Evolutionary conservation across 2,329 filamentous ascomycete genomes (phyloP).

Genomic region (Aurifilum marmelostoma): DNA sequence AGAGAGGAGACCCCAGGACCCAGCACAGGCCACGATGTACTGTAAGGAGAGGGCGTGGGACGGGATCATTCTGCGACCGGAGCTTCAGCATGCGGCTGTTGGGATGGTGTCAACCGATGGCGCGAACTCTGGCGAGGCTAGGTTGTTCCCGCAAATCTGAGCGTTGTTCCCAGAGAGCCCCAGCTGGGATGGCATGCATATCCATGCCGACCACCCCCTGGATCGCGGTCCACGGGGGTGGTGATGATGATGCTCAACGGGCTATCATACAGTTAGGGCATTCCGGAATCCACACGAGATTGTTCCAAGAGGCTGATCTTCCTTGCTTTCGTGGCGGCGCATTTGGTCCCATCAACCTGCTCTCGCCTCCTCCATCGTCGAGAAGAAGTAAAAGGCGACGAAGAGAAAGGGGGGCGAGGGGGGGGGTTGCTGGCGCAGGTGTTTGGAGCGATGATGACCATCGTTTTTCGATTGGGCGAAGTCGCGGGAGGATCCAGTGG

Average conservation of each 20-base stretch:
- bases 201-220: conserved; percentile 16
- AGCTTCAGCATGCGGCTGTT: conserved; percentile 21
- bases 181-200: conserved; percentile 25
- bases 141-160: conserved; percentile 25
- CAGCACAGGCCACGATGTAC: conserved; percentile 7
- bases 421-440: background rate
- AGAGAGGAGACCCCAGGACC: background rate
- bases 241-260: conserved; percentile 3
- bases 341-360: background rate
- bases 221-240: background rate
- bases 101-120: conserved; percentile 12
- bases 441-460: background rate
- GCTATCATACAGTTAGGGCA: background rate
- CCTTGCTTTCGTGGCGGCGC: background rate
- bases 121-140: conserved; percentile 16
- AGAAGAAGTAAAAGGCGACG: background rate
- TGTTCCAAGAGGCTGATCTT: conserved; percentile 1
- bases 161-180: conserved; percentile 19
- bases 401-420: too few relatives aligned
- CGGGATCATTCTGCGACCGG: conserved; percentile 20
- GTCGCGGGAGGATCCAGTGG: conserved; percentile 28
- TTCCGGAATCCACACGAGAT: background rate
- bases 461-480: background rate
- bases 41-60: conserved; percentile 6
- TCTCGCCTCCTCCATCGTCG: background rate